Evolutionary conservation across 352 stramenopile genomes (phyloP).

Genomic region (Globisporangium sylvaticum): DNA sequence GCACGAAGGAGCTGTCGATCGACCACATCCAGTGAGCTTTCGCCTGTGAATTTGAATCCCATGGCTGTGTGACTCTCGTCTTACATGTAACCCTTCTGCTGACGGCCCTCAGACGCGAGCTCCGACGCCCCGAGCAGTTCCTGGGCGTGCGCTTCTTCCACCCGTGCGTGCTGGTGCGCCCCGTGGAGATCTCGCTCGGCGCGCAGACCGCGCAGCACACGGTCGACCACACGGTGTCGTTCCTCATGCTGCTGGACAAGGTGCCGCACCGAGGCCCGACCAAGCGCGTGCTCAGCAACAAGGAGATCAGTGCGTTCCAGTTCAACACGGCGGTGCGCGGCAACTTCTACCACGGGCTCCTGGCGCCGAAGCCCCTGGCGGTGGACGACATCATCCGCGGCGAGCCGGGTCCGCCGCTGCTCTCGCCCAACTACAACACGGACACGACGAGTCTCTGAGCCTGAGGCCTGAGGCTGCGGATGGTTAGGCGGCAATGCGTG

Average conservation of each 20-base stretch:
- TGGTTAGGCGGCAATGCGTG: neutral
- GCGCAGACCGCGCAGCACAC: conserved; percentile 32
- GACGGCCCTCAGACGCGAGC: conserved; percentile 19
- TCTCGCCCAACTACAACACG: conserved; percentile 22
- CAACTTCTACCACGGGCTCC: conserved; percentile 57
- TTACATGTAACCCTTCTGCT: too few species aligned
- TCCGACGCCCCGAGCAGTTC: conserved; percentile 44
- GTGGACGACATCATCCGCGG: conserved; percentile 42
- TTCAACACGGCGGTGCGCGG: conserved; percentile 57
- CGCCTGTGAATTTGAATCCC: neutral
- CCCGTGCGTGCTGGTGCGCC: conserved; percentile 56
- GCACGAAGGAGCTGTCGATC: conserved; percentile 53
- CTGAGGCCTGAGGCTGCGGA: neutral
- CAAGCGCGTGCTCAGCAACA: conserved; percentile 46
- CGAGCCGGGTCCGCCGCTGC: conserved; percentile 34
- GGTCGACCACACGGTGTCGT: conserved; percentile 37
- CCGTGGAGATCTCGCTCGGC: conserved; percentile 54
- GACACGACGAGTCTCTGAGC: conserved; percentile 30
- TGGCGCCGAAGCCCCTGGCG: conserved; percentile 39
- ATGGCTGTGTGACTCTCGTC: too few species aligned
- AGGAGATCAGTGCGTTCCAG: conserved; percentile 57
- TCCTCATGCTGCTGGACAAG: conserved; percentile 56
- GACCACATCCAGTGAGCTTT: conserved; percentile 59
- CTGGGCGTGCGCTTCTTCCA: conserved; percentile 75
- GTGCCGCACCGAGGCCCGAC: conserved; percentile 57